A percentile compares a stretch with the other conserved stretches of the same genome.
Evolutionary conservation across 208 protist genomes (phyloP).

Genomic region (Giardia muris): DNA sequence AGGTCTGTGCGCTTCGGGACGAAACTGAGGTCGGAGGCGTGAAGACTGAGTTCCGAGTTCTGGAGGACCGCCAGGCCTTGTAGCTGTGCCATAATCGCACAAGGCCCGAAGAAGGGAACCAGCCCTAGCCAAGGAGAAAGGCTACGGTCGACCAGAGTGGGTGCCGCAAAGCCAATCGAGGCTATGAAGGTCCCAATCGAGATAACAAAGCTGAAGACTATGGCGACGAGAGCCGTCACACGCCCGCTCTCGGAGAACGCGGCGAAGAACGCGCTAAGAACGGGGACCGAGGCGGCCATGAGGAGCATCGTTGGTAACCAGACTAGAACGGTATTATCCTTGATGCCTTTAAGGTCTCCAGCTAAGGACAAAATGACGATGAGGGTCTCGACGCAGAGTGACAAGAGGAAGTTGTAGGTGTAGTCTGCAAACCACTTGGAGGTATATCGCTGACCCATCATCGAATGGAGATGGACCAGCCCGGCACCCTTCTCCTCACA

Average conservation of each 20-base stretch:
- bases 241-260: background rate
- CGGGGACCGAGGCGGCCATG: background rate
- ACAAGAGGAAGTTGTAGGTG: background rate
- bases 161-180: no score
- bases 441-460: conserved; percentile 21
- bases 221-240: background rate
- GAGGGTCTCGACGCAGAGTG: background rate
- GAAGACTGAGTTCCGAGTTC: background rate
- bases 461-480: background rate
- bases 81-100: background rate
- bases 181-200: background rate
- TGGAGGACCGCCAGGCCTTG: background rate
- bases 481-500: conserved; percentile 9
- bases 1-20: background rate
- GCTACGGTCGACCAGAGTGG: background rate
- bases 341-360: background rate
- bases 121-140: background rate
- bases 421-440: background rate
- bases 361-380: background rate
- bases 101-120: background rate
- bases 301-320: background rate
- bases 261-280: background rate
- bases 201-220: background rate
- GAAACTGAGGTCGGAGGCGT: background rate
- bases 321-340: background rate